Evolutionary conservation across 768 basidiomycete species (phyloP), one percentile per base, ranked within the genome.

Genomic region (Dioszegia hungarica): DNA sequence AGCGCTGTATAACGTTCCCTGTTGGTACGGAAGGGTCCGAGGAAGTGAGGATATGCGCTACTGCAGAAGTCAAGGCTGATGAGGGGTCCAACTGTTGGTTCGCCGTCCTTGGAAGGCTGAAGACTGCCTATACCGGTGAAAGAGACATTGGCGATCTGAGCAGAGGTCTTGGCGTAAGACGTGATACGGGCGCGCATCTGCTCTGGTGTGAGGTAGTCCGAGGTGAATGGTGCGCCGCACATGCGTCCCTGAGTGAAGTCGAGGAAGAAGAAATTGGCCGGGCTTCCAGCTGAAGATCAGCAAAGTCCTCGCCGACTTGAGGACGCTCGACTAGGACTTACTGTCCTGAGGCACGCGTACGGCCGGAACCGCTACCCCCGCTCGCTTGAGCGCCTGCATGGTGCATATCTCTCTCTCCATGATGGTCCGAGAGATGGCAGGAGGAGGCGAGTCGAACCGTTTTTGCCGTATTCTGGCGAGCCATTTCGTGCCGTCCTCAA

Each of bases 261-360:
- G n/a, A 46, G 15, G 27, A 46, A 46, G 45, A 46, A 46, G 45
- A 46, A 46, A n/a, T 46, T n/a, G 45, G 9, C 17, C 17, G 45
- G n/a, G 14, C 24, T 19, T 46, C 27, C 27, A 46, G 45, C 45
- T 46, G 27, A n/a, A n/a, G n/a, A n/a, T n/a, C n/a, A n/a, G n/a
- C n/a, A n/a, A n/a, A n/a, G n/a, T n/a, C n/a, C n/a, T n/a, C n/a
- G n/a, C n/a, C n/a, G n/a, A n/a, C n/a, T n/a, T n/a, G n/a, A n/a
- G n/a, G n/a, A n/a, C n/a, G n/a, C n/a, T n/a, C n/a, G n/a, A n/a
- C n/a, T n/a, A n/a, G n/a, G n/a, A n/a, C n/a, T n/a, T n/a, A n/a
- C n/a, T n/a, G n/a, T n/a, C n/a, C n/a, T n/a, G n/a, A n/a, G n/a
- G n/a, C n/a, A n/a, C n/a, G n/a, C n/a, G n/a, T n/a, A n/a, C n/a